Evolutionary conservation across 1,139 yeast species (phyloP), one percentile per base, ranked within the genome.

Genomic region (Sugiyamaella japonica): DNA sequence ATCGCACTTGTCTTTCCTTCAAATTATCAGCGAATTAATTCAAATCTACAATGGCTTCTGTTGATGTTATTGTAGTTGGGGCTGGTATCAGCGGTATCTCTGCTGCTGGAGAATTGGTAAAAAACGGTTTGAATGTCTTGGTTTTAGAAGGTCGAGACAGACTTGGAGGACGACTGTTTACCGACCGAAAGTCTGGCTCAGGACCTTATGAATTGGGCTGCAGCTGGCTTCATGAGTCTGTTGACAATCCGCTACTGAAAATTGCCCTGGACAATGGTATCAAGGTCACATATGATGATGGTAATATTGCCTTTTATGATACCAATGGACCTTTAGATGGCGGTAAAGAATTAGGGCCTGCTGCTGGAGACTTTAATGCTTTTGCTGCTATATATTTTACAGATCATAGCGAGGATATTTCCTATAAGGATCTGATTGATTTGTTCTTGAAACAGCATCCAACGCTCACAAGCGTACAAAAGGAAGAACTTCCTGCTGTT

Each of bases 151-250:
- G 85, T 0, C 72, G 84, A 58, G 72, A 73, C 51, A 66, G 87
- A 39, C 61, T 81, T 2, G 90, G 90, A 7, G 90, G 89, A 0
- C 61, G 73, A 16, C 56, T 69, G 29, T 63, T 54, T 54, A 59
- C 71, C 6, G 65, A 60, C 50, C 54, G 66, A 42, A 52, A 57
- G 52, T 59, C 64, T 7, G 67, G 66, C 2, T 31, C 58, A 20
- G 61, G 59, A 2, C 69, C 63, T 20, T 62, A 64, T 48, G 97
- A 89, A 68, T 62, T 89, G 17, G 97, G 97, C 0, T 96, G 95
- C 1, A 81, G 89, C 9, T 89, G 97, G 97, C 87, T 86, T 63
- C 97, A 89, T 66, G 96, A 89, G 65, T 81, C 88, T 0, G 72
- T 88, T 52, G 79, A 81, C 54, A 89, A 89, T 64, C 76, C 77